Percentiles rank a stretch among this genome's conserved stretches.
These are phyloP conservation scores for Pyrenophora graminea DNA, from an alignment of 2,329 filamentous ascomycete species.

Conservation along the genomic window DNA sequence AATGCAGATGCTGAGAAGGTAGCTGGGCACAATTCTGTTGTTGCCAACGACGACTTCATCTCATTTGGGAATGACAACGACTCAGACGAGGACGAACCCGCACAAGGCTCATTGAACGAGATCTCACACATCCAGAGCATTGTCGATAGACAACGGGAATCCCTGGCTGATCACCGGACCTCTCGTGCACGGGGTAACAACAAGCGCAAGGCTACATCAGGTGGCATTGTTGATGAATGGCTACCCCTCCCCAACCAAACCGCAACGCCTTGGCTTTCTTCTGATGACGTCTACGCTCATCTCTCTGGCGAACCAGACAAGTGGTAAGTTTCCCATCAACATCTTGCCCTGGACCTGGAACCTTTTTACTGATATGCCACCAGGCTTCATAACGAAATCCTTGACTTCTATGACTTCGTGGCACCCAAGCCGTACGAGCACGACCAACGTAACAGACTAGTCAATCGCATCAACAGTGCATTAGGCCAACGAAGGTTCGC, in stretches of 20 bases:
- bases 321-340: conserved; percentile 41
- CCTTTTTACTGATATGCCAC: conserved; percentile 48
- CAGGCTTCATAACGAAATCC: conserved; percentile 80
- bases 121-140: conserved; percentile 13
- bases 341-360: neutral
- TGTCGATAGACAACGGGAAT: conserved; percentile 13
- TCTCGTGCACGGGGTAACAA: conserved; percentile 12
- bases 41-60: conserved; percentile 77
- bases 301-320: conserved; percentile 56
- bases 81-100: conserved; percentile 8
- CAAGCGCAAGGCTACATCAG: conserved; percentile 71
- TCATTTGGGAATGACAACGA: conserved; percentile 65
- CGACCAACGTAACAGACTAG: conserved; percentile 70
- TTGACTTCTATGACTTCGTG: conserved; percentile 86
- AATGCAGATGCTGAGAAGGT: conserved; percentile 60
- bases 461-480: conserved; percentile 67
- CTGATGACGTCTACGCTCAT: conserved; percentile 56
- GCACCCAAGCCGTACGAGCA: conserved; percentile 78
- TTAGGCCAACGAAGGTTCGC: conserved; percentile 50
- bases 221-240: conserved; percentile 53
- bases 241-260: conserved; percentile 39
- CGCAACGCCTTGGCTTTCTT: conserved; percentile 55
- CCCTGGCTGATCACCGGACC: conserved; percentile 16
- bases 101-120: conserved; percentile 34
- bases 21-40: conserved; percentile 55